phyloP scores from a whole-genome alignment of 805 yeast species.

The Candida arabinofermentans region DNA sequence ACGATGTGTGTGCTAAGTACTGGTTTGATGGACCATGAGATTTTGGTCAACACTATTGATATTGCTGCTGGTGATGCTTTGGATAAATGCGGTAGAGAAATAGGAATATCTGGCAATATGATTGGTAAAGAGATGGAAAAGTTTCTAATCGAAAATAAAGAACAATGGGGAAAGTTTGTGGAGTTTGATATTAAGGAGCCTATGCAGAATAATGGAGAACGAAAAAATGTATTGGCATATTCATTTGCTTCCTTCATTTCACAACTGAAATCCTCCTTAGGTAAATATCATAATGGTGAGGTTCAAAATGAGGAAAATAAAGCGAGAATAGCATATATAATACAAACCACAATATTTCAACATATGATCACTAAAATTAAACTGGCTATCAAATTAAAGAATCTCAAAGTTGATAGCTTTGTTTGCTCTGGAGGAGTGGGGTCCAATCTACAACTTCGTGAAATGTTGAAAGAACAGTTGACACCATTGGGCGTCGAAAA shows the following conservation, averaged over 20 bases:
- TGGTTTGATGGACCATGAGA: conserved; percentile 60
- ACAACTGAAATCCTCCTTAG: conserved; percentile 24
- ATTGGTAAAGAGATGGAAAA: conserved; percentile 78
- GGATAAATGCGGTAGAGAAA: conserved; percentile 85
- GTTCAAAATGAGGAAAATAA: conserved; percentile 22
- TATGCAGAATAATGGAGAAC: conserved; percentile 43
- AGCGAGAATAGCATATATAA: conserved; percentile 49
- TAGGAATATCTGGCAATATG: conserved; percentile 80
- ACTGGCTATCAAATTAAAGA: conserved; percentile 41
- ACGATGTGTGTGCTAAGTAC: conserved; percentile 76
- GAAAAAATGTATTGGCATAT: conserved; percentile 47
- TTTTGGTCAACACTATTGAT: conserved; percentile 72
- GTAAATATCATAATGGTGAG: conserved; percentile 18
- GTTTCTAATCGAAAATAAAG: conserved; percentile 37
- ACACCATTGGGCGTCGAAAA: conserved; percentile 28
- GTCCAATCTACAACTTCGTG: conserved; percentile 58
- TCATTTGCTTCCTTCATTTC: conserved; percentile 70
- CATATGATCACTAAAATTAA: conserved; percentile 68
- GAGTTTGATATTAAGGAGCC: conserved; percentile 42
- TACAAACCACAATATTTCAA: conserved; percentile 64
- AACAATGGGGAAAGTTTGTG: conserved; percentile 28
- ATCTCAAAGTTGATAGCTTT: conserved; percentile 42
- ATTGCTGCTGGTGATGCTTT: conserved; percentile 92
- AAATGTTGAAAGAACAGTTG: conserved; percentile 37
- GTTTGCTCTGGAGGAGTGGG: conserved; percentile 96